Percentiles rank a stretch among this genome's conserved stretches.
phyloP scores from a whole-genome alignment of 2,329 filamentous ascomycete species.

The Pseudogymnoascus sp. region DNA sequence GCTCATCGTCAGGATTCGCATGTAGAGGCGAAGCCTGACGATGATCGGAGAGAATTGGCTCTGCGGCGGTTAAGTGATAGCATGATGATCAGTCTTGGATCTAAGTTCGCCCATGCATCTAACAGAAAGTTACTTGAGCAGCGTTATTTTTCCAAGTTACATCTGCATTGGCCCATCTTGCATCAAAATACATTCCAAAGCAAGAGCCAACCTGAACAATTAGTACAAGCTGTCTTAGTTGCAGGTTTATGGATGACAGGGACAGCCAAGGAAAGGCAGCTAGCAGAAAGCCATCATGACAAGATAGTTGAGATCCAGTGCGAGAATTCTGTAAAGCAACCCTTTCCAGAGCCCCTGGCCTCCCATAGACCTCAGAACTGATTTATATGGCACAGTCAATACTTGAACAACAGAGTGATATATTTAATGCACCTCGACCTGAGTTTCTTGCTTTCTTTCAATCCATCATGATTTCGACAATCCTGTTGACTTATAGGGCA shows the following conservation, averaged over 20 bases:
- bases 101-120: not conserved
- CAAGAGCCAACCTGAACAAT: not conserved
- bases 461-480: not conserved
- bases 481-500: not conserved
- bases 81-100: not conserved
- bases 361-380: not conserved
- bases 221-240: not conserved
- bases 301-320: conserved; percentile 1
- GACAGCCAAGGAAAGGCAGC: not conserved
- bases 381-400: not conserved
- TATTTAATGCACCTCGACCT: not conserved
- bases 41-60: not conserved
- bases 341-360: not conserved
- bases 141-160: not conserved
- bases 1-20: too few relatives aligned
- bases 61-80: not conserved
- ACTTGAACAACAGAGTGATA: not conserved
- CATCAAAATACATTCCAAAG: not conserved
- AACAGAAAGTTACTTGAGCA: not conserved
- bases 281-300: not conserved
- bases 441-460: not conserved
- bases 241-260: not conserved
- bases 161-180: not conserved
- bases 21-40: not conserved
- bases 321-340: not conserved